Percentiles rank a stretch among this genome's conserved stretches.
These are phyloP conservation scores for Aspergillus novoparasiticus DNA, from an alignment of 2,329 filamentous ascomycete genomes.

Conservation along the genomic window DNA sequence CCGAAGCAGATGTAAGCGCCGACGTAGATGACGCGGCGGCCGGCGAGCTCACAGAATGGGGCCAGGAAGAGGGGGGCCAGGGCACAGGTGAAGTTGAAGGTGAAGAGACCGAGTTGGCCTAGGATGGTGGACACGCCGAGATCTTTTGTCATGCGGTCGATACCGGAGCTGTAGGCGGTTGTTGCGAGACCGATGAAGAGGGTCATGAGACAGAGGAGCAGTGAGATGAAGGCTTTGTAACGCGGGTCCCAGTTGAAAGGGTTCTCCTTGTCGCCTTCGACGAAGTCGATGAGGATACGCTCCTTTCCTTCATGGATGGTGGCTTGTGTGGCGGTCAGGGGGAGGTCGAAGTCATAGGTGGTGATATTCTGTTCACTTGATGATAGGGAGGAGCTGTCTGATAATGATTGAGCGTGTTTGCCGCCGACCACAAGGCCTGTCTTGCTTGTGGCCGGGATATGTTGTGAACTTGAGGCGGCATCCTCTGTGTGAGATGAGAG, in stretches of 20 bases:
- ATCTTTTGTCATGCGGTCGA: constrained; percentile 50
- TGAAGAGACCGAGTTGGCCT: constrained; percentile 54
- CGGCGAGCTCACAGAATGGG: constrained; percentile 55
- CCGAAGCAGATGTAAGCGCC: constrained; percentile 51
- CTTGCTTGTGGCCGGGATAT: constrained; percentile 9
- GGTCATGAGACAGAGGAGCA: constrained; percentile 55
- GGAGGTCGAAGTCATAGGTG: constrained; percentile 53
- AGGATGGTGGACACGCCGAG: constrained; percentile 46
- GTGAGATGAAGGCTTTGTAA: constrained; percentile 50
- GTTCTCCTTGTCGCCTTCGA: constrained; percentile 51
- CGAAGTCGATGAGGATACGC: constrained; percentile 51
- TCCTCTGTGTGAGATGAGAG: constrained; percentile 29
- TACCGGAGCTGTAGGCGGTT: constrained; percentile 55
- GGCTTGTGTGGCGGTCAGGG: constrained; percentile 50
- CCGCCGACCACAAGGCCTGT: constrained; percentile 29
- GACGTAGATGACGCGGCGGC: constrained; percentile 50
- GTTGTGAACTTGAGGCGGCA: constrained; percentile 14
- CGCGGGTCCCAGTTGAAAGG: constrained; percentile 55
- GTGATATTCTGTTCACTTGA: constrained; percentile 24
- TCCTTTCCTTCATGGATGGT: constrained; percentile 48
- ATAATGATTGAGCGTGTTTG: constrained; percentile 27
- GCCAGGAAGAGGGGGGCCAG: constrained; percentile 52
- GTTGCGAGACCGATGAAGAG: constrained; percentile 59
- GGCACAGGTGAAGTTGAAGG: constrained; percentile 54
- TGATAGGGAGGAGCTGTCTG: constrained; percentile 22